phyloP scores from a whole-genome alignment of 2,329 filamentous ascomycete species.

The Myriosclerotinia duriaeana region DNA sequence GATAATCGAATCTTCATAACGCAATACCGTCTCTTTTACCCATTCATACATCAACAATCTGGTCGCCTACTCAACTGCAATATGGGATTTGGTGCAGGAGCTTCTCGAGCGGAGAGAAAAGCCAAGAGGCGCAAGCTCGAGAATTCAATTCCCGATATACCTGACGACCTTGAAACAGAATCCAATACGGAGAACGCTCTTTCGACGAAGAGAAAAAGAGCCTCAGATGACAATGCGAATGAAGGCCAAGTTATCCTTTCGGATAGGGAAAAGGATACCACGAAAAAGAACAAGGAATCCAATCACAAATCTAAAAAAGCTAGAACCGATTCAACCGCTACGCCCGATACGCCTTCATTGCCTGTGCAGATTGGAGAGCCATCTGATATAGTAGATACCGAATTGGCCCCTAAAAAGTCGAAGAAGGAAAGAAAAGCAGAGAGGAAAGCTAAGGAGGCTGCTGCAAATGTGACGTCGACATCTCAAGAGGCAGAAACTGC shows the following conservation, averaged over 20 bases:
- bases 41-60: neutral
- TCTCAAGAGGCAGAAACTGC: constrained; percentile 12
- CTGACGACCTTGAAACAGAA: constrained; percentile 35
- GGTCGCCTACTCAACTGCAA: constrained; percentile 30
- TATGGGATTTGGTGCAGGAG: constrained; percentile 35
- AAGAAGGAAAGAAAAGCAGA: constrained; percentile 43
- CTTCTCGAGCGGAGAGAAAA: constrained; percentile 40
- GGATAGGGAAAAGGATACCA: constrained; percentile 24
- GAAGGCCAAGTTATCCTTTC: neutral
- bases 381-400: constrained; percentile 28
- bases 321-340: constrained; percentile 5
- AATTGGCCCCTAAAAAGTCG: constrained; percentile 40
- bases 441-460: constrained; percentile 40
- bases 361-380: constrained; percentile 5
- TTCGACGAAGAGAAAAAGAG: constrained; percentile 34
- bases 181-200: constrained; percentile 27
- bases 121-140: constrained; percentile 41
- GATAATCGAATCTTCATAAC: neutral
- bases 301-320: constrained; percentile 15
- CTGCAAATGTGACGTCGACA: constrained; percentile 23
- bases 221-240: constrained; percentile 12
- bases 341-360: neutral
- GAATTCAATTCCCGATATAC: constrained; percentile 41
- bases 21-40: neutral
- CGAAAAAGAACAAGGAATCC: neutral